phyloP scores from a whole-genome alignment of 78 protist genomes.

The Dictyostelium citrinum region DNA sequence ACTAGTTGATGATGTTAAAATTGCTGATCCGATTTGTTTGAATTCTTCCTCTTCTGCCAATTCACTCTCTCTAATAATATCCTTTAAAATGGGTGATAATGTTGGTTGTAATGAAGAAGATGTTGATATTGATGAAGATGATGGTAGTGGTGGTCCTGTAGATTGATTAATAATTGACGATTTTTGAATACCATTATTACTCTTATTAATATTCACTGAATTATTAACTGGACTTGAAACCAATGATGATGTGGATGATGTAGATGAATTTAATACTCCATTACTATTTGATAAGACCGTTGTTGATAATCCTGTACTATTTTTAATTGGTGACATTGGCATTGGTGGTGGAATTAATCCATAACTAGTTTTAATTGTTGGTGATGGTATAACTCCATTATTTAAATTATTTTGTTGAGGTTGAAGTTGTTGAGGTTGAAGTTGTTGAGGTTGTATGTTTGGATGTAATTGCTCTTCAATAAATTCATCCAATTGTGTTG shows the following conservation, averaged over 20 bases:
- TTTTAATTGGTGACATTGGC: neutral
- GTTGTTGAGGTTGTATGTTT: neutral
- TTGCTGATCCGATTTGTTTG: neutral
- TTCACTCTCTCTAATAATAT: neutral
- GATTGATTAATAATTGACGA: neutral
- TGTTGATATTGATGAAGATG: neutral
- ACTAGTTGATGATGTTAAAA: neutral
- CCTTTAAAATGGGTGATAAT: neutral
- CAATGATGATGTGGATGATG: slow-evolving; percentile 35
- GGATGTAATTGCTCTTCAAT: neutral
- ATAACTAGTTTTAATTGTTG: neutral
- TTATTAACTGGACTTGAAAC: neutral
- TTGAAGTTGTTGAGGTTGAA: neutral
- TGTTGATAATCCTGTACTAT: neutral
- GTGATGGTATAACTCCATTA: neutral
- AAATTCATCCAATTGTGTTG: neutral
- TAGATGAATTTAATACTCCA: neutral
- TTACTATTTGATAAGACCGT: no score
- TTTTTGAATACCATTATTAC: neutral
- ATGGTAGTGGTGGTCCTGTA: neutral
- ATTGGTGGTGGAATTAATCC: neutral
- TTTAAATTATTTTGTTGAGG: neutral
- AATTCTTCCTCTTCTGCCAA: neutral
- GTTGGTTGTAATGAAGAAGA: neutral
- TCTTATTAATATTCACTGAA: neutral